phyloP scores from a whole-genome alignment of 2,329 filamentous ascomycete genomes.

The Alternaria ventricosa region DNA sequence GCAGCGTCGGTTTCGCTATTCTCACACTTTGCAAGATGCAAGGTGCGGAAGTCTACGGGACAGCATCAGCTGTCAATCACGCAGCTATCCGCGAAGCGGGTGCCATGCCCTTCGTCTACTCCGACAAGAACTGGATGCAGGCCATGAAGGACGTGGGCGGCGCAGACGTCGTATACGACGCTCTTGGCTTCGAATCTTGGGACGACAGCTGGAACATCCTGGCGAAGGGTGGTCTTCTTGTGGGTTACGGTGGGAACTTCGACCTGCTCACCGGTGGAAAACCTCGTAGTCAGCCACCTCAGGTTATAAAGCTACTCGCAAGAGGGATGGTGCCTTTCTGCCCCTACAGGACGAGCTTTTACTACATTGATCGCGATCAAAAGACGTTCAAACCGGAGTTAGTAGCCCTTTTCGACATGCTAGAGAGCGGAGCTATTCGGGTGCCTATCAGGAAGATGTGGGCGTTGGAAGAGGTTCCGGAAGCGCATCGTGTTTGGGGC shows the following conservation, averaged over 20 bases:
- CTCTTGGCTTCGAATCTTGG: constrained; percentile 59
- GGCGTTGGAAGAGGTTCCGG: constrained; percentile 35
- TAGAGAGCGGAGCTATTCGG: constrained; percentile 25
- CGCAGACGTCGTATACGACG: constrained; percentile 57
- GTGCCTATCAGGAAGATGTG: constrained; percentile 37
- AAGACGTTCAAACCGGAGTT: constrained; percentile 36
- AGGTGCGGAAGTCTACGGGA: neutral
- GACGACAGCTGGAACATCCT: constrained; percentile 59
- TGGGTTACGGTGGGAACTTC: constrained; percentile 38
- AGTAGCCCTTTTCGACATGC: constrained; percentile 25
- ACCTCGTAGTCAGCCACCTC: constrained; percentile 18
- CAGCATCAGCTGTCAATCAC: neutral
- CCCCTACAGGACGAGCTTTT: constrained; percentile 35
- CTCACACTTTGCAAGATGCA: neutral
- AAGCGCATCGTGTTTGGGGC: constrained; percentile 36
- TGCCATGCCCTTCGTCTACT: constrained; percentile 48
- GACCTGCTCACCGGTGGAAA: constrained; percentile 30
- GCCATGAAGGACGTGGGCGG: constrained; percentile 56
- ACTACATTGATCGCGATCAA: constrained; percentile 33
- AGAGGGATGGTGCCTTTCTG: constrained; percentile 33
- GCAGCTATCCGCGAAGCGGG: neutral
- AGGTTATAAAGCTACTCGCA: constrained; percentile 33
- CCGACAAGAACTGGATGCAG: constrained; percentile 58
- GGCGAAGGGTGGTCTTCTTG: constrained; percentile 45
- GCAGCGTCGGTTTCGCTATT: constrained; percentile 58